Evolutionary conservation across 2,329 filamentous ascomycete genomes (phyloP).

Genomic region (Stagonosporopsis tanaceti): DNA sequence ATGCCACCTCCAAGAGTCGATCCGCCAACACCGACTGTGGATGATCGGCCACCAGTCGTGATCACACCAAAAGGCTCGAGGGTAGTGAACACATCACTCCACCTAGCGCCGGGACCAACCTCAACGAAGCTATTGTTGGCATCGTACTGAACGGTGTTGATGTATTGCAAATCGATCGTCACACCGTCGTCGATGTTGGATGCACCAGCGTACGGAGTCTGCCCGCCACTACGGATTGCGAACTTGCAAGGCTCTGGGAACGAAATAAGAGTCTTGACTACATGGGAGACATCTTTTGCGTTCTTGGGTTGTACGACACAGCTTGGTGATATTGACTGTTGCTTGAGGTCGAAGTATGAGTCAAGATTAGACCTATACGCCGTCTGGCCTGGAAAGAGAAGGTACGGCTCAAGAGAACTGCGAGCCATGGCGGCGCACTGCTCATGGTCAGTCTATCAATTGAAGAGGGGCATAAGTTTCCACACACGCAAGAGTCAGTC

Average conservation of each 20-base stretch:
- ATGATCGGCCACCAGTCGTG: constrained; percentile 35
- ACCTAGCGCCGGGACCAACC: constrained; percentile 36
- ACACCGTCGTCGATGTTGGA: constrained; percentile 41
- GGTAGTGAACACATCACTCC: constrained; percentile 35
- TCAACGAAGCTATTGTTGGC: constrained; percentile 23
- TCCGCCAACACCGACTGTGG: constrained; percentile 37
- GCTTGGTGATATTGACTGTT: constrained; percentile 30
- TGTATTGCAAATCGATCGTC: constrained; percentile 35
- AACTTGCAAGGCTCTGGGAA: constrained; percentile 25
- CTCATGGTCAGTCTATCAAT: not conserved
- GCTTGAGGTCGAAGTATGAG: constrained; percentile 34
- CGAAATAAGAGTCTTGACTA: constrained; percentile 25
- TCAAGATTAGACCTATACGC: constrained; percentile 24
- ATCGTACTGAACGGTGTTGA: constrained; percentile 31
- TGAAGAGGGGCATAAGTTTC: not conserved
- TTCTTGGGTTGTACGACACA: constrained; percentile 36
- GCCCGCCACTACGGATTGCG: constrained; percentile 37
- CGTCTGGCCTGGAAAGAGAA: constrained; percentile 26
- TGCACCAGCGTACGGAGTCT: constrained; percentile 34
- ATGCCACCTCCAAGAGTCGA: constrained; percentile 41
- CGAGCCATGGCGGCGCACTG: constrained; percentile 21
- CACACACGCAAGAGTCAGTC: constrained; percentile 14
- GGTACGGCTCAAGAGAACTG: constrained; percentile 14
- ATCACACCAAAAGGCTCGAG: constrained; percentile 35
- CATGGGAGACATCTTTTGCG: constrained; percentile 26